phyloP scores from a whole-genome alignment of 1,284 basidiomycete species.

The Cryptococcus sp. region DNA sequence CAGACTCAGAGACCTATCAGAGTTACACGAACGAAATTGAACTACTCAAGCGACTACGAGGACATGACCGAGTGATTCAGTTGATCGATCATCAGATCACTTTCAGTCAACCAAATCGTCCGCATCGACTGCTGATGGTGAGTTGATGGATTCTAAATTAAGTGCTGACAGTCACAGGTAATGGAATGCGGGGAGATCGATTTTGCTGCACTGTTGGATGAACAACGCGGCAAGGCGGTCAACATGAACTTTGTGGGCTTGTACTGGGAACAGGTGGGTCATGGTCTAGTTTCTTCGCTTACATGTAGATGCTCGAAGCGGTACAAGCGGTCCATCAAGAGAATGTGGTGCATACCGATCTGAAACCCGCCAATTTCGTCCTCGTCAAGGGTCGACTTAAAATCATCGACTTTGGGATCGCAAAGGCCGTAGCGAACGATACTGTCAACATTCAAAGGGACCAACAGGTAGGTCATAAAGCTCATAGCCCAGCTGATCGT shows the following conservation, averaged over 20 bases:
- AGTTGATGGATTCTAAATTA: constrained; percentile 15
- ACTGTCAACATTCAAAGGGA: constrained; percentile 96
- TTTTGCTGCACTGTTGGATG: constrained; percentile 74
- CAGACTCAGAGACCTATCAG: constrained; percentile 78
- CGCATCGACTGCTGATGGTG: constrained; percentile 71
- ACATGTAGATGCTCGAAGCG: constrained; percentile 82
- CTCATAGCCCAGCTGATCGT: constrained; percentile 1
- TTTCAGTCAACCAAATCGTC: constrained; percentile 62
- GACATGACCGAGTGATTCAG: constrained; percentile 84
- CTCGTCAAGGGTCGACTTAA: constrained; percentile 89
- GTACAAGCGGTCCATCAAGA: constrained; percentile 94
- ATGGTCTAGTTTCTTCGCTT: neutral
- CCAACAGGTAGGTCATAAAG: constrained; percentile 65
- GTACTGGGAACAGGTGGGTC: constrained; percentile 87
- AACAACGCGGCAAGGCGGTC: constrained; percentile 75
- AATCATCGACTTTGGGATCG: constrained; percentile 95
- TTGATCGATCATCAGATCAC: constrained; percentile 77
- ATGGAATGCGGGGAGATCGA: constrained; percentile 95
- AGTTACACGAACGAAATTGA: constrained; percentile 96
- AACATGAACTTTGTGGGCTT: constrained; percentile 91
- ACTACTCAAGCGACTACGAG: constrained; percentile 78
- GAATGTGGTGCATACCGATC: constrained; percentile 93
- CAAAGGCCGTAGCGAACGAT: constrained; percentile 94
- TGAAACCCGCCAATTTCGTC: constrained; percentile 96
- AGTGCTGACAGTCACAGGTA: constrained; percentile 52